Evolutionary conservation across 2,329 filamentous ascomycete species (phyloP).

Genomic region (Lachnellula willkommii): DNA sequence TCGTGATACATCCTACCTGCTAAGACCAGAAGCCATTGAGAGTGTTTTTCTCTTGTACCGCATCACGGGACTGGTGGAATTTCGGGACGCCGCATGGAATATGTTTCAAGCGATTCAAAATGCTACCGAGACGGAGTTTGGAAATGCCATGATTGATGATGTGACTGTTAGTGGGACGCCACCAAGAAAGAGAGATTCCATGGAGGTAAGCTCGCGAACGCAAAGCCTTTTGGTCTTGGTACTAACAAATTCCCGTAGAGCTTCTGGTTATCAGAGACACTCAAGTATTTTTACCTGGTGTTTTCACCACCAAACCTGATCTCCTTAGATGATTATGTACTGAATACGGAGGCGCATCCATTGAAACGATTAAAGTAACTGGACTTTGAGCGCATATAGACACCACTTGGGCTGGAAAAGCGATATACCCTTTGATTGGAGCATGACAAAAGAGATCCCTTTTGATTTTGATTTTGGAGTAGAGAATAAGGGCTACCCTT

Average conservation of each 20-base stretch:
- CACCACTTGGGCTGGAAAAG: not conserved
- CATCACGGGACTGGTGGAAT: conserved; percentile 15
- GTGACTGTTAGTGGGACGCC: conserved; percentile 24
- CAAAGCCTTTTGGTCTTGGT: not conserved
- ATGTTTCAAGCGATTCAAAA: conserved; percentile 42
- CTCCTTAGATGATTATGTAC: conserved; percentile 55
- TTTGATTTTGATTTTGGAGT: not conserved
- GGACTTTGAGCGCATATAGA: not conserved
- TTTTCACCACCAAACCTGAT: conserved; percentile 42
- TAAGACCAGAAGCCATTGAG: conserved; percentile 60
- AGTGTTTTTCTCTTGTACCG: conserved; percentile 57
- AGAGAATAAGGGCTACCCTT: not conserved
- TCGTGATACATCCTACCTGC: conserved; percentile 38
- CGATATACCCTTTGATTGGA: not conserved
- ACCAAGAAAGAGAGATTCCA: conserved; percentile 40
- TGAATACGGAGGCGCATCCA: conserved; percentile 28
- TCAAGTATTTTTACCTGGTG: conserved; percentile 58
- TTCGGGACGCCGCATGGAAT: conserved; percentile 40
- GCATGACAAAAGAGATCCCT: too few relatives aligned
- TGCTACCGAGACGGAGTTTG: conserved; percentile 36
- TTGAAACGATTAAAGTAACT: conserved; percentile 8
- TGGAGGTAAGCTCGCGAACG: conserved; percentile 37
- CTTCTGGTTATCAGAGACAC: conserved; percentile 58
- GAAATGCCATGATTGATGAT: conserved; percentile 37
- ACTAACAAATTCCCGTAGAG: conserved; percentile 3